Evolutionary conservation across 2,329 filamentous ascomycete species (phyloP).

Genomic region (Cercospora nicotianae): DNA sequence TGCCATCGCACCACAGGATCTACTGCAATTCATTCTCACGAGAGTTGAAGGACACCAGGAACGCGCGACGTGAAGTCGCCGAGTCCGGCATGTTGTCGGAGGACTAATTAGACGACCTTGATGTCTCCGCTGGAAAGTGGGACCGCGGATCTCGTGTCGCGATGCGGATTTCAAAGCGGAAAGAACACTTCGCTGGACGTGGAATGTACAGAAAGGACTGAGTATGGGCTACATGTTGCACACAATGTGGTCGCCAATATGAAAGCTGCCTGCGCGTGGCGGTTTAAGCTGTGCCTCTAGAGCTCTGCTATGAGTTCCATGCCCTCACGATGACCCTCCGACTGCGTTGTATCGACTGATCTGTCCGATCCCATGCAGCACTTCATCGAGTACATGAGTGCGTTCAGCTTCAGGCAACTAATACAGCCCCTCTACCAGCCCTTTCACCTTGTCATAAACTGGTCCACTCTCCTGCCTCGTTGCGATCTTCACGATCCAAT

Average conservation of each 20-base stretch:
- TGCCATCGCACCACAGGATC: no score
- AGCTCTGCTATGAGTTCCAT: no score
- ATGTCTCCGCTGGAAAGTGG: neutral
- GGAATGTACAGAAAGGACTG: no score
- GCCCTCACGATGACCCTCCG: neutral
- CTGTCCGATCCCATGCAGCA: neutral
- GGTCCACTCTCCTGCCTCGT: constrained; percentile 47
- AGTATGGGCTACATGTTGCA: no score
- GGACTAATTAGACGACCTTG: neutral
- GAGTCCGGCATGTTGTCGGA: neutral
- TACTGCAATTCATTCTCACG: no score
- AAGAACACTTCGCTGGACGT: neutral
- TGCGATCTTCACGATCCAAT: constrained; percentile 47
- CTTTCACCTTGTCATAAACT: constrained; percentile 46
- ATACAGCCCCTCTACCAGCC: constrained; percentile 47
- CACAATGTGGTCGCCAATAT: no score
- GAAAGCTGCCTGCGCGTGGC: no score
- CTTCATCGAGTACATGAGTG: neutral
- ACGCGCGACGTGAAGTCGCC: neutral
- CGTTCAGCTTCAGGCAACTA: constrained; percentile 19
- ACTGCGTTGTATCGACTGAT: neutral
- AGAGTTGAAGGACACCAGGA: no score
- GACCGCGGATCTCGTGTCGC: neutral
- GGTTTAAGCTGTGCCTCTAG: no score
- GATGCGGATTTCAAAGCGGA: neutral